A percentile compares a stretch with the other conserved stretches of the same genome.
phyloP scores from a whole-genome alignment of 176 grass and related monocot species.

The Olyra latifolia region DNA sequence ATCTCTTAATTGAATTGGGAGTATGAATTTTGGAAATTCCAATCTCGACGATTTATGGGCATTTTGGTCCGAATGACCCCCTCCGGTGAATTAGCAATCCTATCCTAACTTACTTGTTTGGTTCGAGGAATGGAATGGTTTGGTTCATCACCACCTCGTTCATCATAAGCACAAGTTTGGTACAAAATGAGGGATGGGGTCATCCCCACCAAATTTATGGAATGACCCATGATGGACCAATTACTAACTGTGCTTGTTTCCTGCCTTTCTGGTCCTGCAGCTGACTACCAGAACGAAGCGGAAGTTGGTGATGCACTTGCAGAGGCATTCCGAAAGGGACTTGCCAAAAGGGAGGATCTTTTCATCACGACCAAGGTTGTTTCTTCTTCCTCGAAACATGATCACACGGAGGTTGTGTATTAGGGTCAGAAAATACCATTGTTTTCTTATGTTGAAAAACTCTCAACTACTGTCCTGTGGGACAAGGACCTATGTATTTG shows the following conservation, averaged over 20 bases:
- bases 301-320: slow-evolving; percentile 85
- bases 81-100: too few species aligned
- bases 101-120: too few species aligned
- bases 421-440: background rate
- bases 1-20: background rate
- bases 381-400: background rate
- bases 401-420: slow-evolving; percentile 73
- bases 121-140: too few species aligned
- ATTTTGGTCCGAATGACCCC: too few species aligned
- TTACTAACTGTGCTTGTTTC: background rate
- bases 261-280: slow-evolving; percentile 32
- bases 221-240: background rate
- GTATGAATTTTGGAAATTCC: background rate
- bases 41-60: background rate
- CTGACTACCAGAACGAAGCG: slow-evolving; percentile 87
- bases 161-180: background rate
- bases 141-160: background rate
- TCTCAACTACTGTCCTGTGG: background rate
- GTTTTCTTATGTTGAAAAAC: background rate
- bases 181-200: background rate
- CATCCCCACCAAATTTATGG: background rate
- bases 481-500: background rate
- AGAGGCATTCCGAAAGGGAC: slow-evolving; percentile 68
- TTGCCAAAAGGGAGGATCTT: slow-evolving; percentile 85
- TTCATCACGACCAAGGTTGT: slow-evolving; percentile 94